Evolutionary conservation across 345 rosid genomes (phyloP), one percentile per base, ranked within the genome.

Genomic region (Rhodomyrtus tomentosa): DNA sequence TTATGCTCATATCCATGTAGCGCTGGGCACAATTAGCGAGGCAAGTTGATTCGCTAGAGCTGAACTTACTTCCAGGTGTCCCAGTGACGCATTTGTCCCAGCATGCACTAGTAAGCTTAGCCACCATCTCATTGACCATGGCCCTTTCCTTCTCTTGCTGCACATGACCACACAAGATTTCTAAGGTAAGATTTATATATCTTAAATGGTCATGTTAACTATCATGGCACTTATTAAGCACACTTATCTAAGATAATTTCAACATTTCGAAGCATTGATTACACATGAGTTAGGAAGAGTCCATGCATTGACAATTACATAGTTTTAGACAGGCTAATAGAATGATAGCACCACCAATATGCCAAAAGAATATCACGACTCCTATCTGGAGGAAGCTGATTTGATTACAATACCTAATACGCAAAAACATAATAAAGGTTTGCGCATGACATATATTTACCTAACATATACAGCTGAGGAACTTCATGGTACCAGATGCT

Each of bases 51-150:
- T 97, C 99, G 25, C 96, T 89, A 12, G 99, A 97, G 91, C 99
- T 95, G 91, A 97, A 94, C 88, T 97, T 95, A 87, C 93, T 95
- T 86, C 99, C 99, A 13, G 98, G 98, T 11, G 96, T 86, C 32
- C 94, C 85, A 3, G 94, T 94, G 62, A 95, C 89, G 87, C 99
- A 97, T 74, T 97, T 97, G 90, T 97, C 99, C 99, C 99, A 97
- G 87, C 99, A 97, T n/a, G 84, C 89, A 55, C 91, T 93, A 5
- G 99, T 95, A 45, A 95, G 91, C 91, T 95, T 95, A 18, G 95
- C 89, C 84, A 97, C 92, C 92, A 92, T 89, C 92, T 95, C 96
- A 48, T 92, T 92, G 55, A 91, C 91, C 98, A 93, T 95, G 5
- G 98, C 99, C 72, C 89, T 95, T 80, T 97, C 95, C 88, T 94